Evolutionary conservation across 345 rosid species (phyloP), one percentile per base, ranked within the genome.

Genomic region (Geranium rotundifolium): DNA sequence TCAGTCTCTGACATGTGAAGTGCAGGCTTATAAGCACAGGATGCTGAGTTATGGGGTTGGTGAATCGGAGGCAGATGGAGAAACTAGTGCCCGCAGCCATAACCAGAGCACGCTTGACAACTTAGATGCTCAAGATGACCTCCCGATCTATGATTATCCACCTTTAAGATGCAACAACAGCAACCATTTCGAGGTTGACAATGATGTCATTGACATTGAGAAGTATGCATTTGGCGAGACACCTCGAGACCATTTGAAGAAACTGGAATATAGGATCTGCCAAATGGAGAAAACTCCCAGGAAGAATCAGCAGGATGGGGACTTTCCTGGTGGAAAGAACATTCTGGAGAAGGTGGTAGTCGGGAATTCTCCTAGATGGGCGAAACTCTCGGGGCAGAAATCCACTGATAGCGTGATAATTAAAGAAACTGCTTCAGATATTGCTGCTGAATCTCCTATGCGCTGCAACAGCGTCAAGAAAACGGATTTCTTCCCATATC

Each of bases 11-110:
- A 80, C 84, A 0, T 90, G 82, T 74, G 96, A 90, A 69, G 84
- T 75, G 17, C 92, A 84, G 77, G 95, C 96, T 62, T 90, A 88
- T 68, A 88, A 69, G 84, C 92, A 93, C 76, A 79, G 95, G 64
- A 88, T 93, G 99, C 70, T 93, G 92, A 93, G 99, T 71, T 86
- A 75, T 20, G 99, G 96, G 58, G 72, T 93, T 23, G 76, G 81
- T 0, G 92, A 86, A 71, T 52, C 72, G 0, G 99, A 90, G 78
- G 77, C 73, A n/a, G 91, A 86, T 56, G 84, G 74, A 16, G 89
- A 82, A 78, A 77, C 71, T 64, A 23, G 34, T 62, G 65, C 60
- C 57, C 65, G 73, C 23, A 68, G 79, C 65, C 73, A 69, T 41
- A 73, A 74, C 61, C 49, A 49, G 31, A 73, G 77, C 73, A 67